Conservation (phyloP, 257 asterid species). For the Solanum clarkiae region DNA sequence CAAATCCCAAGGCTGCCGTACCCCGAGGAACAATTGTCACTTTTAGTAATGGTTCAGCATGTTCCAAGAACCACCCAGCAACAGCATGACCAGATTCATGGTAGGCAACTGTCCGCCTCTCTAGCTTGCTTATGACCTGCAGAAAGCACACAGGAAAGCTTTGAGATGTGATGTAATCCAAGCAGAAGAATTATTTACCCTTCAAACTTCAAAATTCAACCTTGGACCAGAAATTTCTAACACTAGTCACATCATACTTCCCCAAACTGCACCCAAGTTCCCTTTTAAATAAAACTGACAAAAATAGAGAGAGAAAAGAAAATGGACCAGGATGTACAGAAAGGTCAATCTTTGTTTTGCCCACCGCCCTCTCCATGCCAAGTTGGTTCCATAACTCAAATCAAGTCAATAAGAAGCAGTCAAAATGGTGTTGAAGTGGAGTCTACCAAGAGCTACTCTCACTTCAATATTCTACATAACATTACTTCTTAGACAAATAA, state of each 20-base stretch:
- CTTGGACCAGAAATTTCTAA: neutral
- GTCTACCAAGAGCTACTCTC: neutral
- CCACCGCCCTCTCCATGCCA: neutral
- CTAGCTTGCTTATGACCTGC: constrained; percentile 71
- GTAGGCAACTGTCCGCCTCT: constrained; percentile 70
- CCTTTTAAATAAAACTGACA: neutral
- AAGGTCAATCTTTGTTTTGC: neutral
- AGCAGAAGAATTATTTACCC: neutral
- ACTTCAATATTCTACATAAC: neutral
- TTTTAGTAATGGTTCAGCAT: constrained; percentile 75
- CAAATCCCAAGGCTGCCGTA: constrained; percentile 84
- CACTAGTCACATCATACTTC: neutral
- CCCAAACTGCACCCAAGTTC: neutral
- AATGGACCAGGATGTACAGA: neutral
- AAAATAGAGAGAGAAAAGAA: neutral
- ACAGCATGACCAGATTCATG: constrained; percentile 96
- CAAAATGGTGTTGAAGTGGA: neutral
- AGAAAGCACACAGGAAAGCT: neutral
- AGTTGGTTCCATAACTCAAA: neutral
- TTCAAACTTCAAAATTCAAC: neutral
- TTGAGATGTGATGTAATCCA: neutral
- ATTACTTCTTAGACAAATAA: neutral
- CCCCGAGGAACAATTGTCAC: constrained; percentile 91
- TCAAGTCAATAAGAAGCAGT: neutral
- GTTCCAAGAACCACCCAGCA: constrained; percentile 81